Percentiles rank a stretch among this genome's conserved stretches.
phyloP scores from a whole-genome alignment of 306 rosid genomes.

The Pueraria montana region DNA sequence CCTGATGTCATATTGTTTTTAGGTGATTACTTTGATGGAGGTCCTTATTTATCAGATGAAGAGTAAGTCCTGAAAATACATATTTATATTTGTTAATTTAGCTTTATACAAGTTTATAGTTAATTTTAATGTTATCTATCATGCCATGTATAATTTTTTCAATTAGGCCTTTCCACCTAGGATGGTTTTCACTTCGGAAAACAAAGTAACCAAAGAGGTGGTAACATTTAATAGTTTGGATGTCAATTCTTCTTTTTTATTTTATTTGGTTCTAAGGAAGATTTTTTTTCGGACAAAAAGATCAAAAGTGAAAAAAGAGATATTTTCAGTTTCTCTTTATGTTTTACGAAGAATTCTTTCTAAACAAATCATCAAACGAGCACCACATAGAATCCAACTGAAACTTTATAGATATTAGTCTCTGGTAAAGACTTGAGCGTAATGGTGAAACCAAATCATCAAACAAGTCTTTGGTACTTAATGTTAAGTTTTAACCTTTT shows the following conservation, averaged over 20 bases:
- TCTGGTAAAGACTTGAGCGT: conserved; percentile 18
- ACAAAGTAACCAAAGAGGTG: conserved; percentile 28
- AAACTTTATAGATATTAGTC: conserved; percentile 22
- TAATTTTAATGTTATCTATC: conserved; percentile 35
- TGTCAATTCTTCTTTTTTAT: neutral
- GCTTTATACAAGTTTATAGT: conserved; percentile 16
- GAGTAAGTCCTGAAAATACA: conserved; percentile 69
- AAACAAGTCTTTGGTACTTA: neutral
- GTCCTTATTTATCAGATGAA: conserved; percentile 69
- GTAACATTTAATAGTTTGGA: conserved; percentile 6
- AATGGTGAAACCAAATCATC: neutral
- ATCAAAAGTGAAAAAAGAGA: neutral
- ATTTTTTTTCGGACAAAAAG: neutral
- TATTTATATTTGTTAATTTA: conserved; percentile 7
- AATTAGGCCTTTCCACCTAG: neutral
- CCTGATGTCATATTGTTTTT: conserved; percentile 80
- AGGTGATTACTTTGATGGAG: conserved; percentile 93
- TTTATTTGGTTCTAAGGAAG: neutral
- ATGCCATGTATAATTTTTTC: conserved; percentile 19
- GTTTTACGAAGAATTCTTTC: neutral
- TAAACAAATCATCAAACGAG: neutral
- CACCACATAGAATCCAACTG: neutral
- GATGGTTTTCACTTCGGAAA: conserved; percentile 16
- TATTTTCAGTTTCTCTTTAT: neutral
- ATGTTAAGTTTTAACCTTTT: conserved; percentile 1